Conservation (phyloP, 2,329 filamentous ascomycete species). For the Blumeriella jaapii region DNA sequence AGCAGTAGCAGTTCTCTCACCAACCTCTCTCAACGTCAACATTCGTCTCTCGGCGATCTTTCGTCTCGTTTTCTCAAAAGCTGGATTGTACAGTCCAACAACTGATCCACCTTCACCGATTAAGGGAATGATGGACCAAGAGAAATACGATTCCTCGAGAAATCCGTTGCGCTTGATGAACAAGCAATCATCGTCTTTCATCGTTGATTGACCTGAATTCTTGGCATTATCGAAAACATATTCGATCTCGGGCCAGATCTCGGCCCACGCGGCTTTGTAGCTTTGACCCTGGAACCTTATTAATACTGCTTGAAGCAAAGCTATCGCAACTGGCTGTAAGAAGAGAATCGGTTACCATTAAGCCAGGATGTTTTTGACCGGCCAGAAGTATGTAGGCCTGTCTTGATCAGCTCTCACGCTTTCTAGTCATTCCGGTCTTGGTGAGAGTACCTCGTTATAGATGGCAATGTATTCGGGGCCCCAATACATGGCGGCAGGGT, state of each 20-base stretch:
- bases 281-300: slow-evolving; percentile 40
- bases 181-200: slow-evolving; percentile 73
- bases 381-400: slow-evolving; percentile 54
- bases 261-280: slow-evolving; percentile 55
- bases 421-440: not conserved
- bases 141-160: slow-evolving; percentile 72
- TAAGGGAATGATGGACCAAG: slow-evolving; percentile 70
- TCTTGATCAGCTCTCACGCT: not conserved
- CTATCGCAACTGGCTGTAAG: not conserved
- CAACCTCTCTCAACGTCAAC: slow-evolving; percentile 66
- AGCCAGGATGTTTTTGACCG: slow-evolving; percentile 61
- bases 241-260: slow-evolving; percentile 63
- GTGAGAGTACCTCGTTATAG: slow-evolving; percentile 45
- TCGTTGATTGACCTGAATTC: slow-evolving; percentile 62
- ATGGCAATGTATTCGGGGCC: slow-evolving; percentile 56
- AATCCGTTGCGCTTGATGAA: slow-evolving; percentile 60
- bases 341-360: slow-evolving; percentile 41
- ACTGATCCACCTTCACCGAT: slow-evolving; percentile 64
- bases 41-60: slow-evolving; percentile 72
- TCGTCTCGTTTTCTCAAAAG: slow-evolving; percentile 69
- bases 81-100: slow-evolving; percentile 66
- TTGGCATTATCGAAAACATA: slow-evolving; percentile 57
- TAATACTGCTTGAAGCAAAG: slow-evolving; percentile 3
- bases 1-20: slow-evolving; percentile 63
- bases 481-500: slow-evolving; percentile 72